These are phyloP conservation scores for Moesziomyces sp. DNA, from an alignment of 1,284 basidiomycete genomes.

Conservation along the genomic window DNA sequence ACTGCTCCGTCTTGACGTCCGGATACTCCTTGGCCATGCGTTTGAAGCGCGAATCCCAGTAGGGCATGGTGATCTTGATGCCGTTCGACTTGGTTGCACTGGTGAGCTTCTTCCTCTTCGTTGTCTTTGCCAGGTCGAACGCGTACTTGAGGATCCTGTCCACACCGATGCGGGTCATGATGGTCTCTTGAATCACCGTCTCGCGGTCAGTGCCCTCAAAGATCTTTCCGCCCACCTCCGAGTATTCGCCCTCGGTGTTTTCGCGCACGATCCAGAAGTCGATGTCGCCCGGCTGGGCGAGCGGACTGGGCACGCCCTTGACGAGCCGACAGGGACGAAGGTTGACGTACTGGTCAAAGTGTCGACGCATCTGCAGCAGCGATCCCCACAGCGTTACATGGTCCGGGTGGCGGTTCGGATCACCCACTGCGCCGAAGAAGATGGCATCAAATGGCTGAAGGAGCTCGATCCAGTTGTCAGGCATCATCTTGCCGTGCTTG, in stretches of 20 bases:
- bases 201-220: constrained; percentile 68
- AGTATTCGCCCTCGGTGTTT: constrained; percentile 74
- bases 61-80: constrained; percentile 57
- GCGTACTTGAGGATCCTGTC: constrained; percentile 73
- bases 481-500: constrained; percentile 68
- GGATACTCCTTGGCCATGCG: constrained; percentile 72
- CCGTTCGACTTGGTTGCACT: constrained; percentile 70
- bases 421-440: constrained; percentile 70
- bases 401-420: constrained; percentile 55
- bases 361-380: constrained; percentile 70
- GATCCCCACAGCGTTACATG: constrained; percentile 42
- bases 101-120: constrained; percentile 72
- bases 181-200: constrained; percentile 69
- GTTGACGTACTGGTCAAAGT: constrained; percentile 74
- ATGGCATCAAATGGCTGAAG: constrained; percentile 68
- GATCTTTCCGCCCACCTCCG: constrained; percentile 71
- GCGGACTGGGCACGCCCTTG: constrained; percentile 72
- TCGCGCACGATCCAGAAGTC: constrained; percentile 73
- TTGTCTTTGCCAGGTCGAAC: constrained; percentile 72
- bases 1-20: constrained; percentile 69
- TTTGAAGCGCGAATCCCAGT: constrained; percentile 69
- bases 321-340: constrained; percentile 72
- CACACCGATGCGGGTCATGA: constrained; percentile 72
- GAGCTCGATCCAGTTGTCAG: constrained; percentile 67
- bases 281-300: constrained; percentile 69